These are phyloP conservation scores for Colletotrichum sp. DNA, from an alignment of 2,329 filamentous ascomycete species.

Conservation along the genomic window DNA sequence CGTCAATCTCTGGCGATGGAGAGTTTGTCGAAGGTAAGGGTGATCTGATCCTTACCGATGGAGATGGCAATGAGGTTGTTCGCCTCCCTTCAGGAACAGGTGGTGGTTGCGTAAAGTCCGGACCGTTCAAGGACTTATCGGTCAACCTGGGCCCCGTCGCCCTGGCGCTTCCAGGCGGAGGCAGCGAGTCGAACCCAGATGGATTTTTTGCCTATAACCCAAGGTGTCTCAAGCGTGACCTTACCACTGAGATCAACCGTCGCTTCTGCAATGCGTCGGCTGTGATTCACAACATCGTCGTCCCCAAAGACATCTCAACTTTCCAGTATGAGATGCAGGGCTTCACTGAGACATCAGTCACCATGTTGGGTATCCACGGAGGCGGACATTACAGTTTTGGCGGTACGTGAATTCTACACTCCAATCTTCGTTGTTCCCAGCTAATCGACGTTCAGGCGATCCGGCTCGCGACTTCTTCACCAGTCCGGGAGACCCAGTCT, in stretches of 20 bases:
- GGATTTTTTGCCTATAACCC: slow-evolving; percentile 45
- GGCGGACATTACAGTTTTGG: slow-evolving; percentile 23
- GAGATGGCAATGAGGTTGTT: slow-evolving; percentile 28
- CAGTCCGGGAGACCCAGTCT: slow-evolving; percentile 37
- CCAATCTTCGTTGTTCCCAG: not conserved
- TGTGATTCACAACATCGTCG: slow-evolving; percentile 42
- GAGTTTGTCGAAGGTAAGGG: slow-evolving; percentile 27
- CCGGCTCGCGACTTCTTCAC: slow-evolving; percentile 42
- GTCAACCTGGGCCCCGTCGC: slow-evolving; percentile 45
- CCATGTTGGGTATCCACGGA: slow-evolving; percentile 29
- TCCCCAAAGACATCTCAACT: slow-evolving; percentile 37
- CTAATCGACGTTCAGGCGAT: slow-evolving; percentile 35
- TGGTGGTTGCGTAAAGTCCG: slow-evolving; percentile 58
- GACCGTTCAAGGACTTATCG: slow-evolving; percentile 50
- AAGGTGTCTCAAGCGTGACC: slow-evolving; percentile 44
- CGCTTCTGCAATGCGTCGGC: slow-evolving; percentile 31
- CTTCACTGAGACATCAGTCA: slow-evolving; percentile 28
- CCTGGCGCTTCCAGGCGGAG: slow-evolving; percentile 30
- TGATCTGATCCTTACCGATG: slow-evolving; percentile 29
- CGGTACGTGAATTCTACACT: slow-evolving; percentile 37
- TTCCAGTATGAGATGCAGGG: slow-evolving; percentile 53
- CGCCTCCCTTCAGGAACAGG: slow-evolving; percentile 52
- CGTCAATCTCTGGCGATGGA: slow-evolving; percentile 51
- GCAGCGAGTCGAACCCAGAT: slow-evolving; percentile 8
- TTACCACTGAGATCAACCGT: slow-evolving; percentile 27